Evolutionary conservation across 2,329 filamentous ascomycete species (phyloP).

Genomic region (Cryphonectria radicalis): DNA sequence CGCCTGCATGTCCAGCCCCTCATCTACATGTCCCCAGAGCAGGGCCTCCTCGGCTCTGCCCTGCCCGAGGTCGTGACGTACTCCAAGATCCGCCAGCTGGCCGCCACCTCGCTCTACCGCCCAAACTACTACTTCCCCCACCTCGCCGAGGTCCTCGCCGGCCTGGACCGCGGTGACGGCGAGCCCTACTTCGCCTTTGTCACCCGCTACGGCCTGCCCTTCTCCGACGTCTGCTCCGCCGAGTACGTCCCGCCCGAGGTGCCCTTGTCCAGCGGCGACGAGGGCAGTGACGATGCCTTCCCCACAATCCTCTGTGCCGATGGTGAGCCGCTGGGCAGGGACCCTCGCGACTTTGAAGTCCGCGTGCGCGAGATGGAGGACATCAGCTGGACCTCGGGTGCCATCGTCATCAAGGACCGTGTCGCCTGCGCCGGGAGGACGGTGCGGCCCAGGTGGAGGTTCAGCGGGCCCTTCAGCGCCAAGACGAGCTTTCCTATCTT

Average conservation of each 20-base stretch:
- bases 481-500: conserved; percentile 48
- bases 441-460: conserved; percentile 46
- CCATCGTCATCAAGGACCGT: conserved; percentile 47
- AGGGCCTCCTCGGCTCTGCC: conserved; percentile 38
- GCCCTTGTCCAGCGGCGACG: conserved; percentile 37
- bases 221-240: conserved; percentile 38
- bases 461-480: conserved; percentile 38
- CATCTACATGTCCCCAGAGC: conserved; percentile 40
- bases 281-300: conserved; percentile 47
- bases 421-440: conserved; percentile 46
- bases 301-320: conserved; percentile 54
- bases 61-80: conserved; percentile 56
- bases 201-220: conserved; percentile 23
- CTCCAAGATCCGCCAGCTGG: conserved; percentile 49
- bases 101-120: conserved; percentile 49
- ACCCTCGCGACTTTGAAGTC: conserved; percentile 40
- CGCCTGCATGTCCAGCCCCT: conserved; percentile 48
- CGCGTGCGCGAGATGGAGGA: conserved; percentile 41
- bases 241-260: conserved; percentile 39
- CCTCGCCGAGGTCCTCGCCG: conserved; percentile 49
- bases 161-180: conserved; percentile 50
- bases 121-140: conserved; percentile 47
- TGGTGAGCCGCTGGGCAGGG: conserved; percentile 37
- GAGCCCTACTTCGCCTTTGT: conserved; percentile 46
- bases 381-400: conserved; percentile 49